phyloP scores from a whole-genome alignment of 768 basidiomycete species.

The Amanita pseudoporphyria region DNA sequence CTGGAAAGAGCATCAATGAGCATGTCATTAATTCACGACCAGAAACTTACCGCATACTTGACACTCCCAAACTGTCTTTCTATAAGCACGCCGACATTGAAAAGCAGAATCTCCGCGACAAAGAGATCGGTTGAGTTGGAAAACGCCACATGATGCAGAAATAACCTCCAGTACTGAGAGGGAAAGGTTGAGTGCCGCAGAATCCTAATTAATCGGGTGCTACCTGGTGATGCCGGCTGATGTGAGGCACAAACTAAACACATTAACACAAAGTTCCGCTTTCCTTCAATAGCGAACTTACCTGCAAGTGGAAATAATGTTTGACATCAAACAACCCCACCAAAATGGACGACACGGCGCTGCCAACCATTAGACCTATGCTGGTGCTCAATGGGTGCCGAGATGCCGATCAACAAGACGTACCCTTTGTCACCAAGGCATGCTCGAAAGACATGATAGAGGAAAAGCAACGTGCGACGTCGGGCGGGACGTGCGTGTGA shows the following conservation, averaged over 20 bases:
- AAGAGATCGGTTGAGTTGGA: constrained; percentile 83
- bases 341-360: constrained; percentile 62
- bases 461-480: not conserved
- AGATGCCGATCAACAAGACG: constrained; percentile 6
- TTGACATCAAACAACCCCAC: constrained; percentile 80
- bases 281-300: constrained; percentile 19
- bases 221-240: constrained; percentile 87
- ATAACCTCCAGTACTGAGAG: constrained; percentile 77
- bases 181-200: constrained; percentile 18
- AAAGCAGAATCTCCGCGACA: constrained; percentile 64
- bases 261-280: constrained; percentile 9
- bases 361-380: constrained; percentile 67
- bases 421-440: constrained; percentile 80
- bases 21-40: not conserved
- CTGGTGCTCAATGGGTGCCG: not conserved
- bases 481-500: not conserved
- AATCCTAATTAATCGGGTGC: constrained; percentile 16
- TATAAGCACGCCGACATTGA: constrained; percentile 56
- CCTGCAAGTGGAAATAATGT: constrained; percentile 82
- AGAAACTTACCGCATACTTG: constrained; percentile 68
- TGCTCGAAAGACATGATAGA: constrained; percentile 66
- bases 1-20: constrained; percentile 25
- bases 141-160: constrained; percentile 65
- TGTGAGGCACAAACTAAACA: constrained; percentile 69
- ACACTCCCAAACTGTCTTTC: constrained; percentile 83